These are phyloP conservation scores for Trichosanthes truncata DNA, from an alignment of 306 rosid species.

Conservation along the genomic window DNA sequence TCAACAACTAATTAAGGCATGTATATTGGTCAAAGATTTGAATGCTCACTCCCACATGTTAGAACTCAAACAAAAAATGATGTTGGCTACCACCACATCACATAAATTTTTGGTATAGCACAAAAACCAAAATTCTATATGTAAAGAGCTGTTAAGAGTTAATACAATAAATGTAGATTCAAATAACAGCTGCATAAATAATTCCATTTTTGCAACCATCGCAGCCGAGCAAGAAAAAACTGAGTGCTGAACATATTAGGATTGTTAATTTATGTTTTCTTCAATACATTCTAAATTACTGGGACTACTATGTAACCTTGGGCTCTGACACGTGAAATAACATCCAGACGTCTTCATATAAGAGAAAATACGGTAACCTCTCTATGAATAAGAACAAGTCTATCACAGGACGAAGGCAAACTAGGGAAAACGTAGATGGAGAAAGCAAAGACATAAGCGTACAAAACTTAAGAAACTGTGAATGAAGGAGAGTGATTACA, in stretches of 20 bases:
- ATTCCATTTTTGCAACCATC: neutral
- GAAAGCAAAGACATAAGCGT: neutral
- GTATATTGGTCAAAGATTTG: no score
- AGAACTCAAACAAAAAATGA: no score
- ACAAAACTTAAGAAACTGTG: neutral
- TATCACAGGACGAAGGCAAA: neutral
- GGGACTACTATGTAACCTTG: no score
- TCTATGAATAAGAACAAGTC: neutral
- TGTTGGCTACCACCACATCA: no score
- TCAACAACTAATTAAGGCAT: no score
- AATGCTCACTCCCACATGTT: no score
- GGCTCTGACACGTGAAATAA: neutral
- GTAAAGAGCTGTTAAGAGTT: neutral
- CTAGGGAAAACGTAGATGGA: neutral
- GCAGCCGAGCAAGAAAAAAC: neutral
- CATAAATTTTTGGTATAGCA: neutral
- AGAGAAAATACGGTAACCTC: neutral
- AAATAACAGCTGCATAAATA: neutral
- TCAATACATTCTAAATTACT: neutral
- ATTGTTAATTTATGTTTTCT: neutral
- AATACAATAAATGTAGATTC: neutral
- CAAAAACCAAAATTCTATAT: neutral
- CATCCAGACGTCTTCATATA: neutral
- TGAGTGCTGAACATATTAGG: neutral
- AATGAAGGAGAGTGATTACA: neutral